A percentile compares a stretch with the other conserved stretches of the same genome.
Conservation (phyloP, 345 rosid genomes). For the Citrus hindsii region DNA sequence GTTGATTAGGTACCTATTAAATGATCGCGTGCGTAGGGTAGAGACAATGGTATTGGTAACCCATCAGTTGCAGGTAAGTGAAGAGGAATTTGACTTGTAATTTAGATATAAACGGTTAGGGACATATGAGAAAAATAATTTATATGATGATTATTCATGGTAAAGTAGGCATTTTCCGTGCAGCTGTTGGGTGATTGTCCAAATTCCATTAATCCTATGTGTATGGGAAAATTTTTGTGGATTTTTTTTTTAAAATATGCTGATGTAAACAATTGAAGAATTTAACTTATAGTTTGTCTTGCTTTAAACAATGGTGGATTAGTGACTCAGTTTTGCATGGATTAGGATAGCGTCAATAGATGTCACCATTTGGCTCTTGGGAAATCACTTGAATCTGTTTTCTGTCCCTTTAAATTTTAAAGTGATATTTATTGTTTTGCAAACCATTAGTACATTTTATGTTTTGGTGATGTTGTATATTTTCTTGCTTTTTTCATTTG, state of each 20-base stretch:
- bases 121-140: neutral
- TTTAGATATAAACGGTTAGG: neutral
- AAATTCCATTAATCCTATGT: neutral
- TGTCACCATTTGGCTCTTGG: neutral
- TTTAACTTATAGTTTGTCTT: neutral
- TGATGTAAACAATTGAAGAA: neutral
- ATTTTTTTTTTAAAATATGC: neutral
- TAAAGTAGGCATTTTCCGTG: neutral
- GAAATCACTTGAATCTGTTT: neutral
- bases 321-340: neutral
- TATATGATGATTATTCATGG: neutral
- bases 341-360: neutral
- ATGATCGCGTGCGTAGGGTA: constrained; percentile 56
- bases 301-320: neutral
- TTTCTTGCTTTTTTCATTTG: neutral
- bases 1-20: constrained; percentile 35
- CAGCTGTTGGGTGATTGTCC: neutral
- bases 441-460: neutral
- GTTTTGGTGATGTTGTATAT: neutral
- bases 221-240: neutral
- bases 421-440: neutral
- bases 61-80: constrained; percentile 77
- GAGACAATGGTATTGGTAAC: constrained; percentile 85
- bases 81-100: neutral
- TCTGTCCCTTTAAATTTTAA: neutral